phyloP scores from a whole-genome alignment of 75 land plant genomes.

The Picea glauca region DNA sequence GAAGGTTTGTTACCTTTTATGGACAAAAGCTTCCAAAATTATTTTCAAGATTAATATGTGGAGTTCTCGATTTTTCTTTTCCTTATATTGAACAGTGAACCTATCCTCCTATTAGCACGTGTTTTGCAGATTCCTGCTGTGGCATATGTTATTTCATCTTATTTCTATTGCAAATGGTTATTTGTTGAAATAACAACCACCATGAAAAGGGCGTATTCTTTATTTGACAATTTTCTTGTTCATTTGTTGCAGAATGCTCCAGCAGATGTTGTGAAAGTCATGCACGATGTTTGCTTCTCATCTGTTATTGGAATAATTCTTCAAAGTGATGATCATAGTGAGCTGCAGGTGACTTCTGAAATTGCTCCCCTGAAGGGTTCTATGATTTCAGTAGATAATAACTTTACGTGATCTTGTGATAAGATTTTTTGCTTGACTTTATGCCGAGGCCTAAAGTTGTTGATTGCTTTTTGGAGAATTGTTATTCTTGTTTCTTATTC shows the following conservation, averaged over 20 bases:
- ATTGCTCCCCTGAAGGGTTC: neutral
- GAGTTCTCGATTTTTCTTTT: neutral
- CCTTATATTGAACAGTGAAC: neutral
- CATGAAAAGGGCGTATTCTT: neutral
- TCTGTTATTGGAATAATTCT: slow-evolving; percentile 59
- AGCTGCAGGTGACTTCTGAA: slow-evolving; percentile 68
- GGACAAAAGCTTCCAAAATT: neutral
- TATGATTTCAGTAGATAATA: neutral
- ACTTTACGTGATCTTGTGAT: neutral
- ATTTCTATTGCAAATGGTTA: neutral
- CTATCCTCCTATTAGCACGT: neutral
- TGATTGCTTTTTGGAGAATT: neutral
- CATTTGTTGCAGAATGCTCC: slow-evolving; percentile 63
- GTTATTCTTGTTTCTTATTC: neutral
- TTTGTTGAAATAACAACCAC: neutral
- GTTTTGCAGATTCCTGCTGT: neutral
- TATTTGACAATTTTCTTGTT: neutral
- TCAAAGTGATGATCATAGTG: slow-evolving; percentile 82
- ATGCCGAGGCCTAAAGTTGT: neutral
- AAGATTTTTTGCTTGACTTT: neutral
- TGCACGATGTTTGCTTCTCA: slow-evolving; percentile 63
- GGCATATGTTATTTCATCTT: neutral
- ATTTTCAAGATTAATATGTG: neutral
- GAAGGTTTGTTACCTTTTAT: slow-evolving; percentile 41
- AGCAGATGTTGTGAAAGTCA: slow-evolving; percentile 55